phyloP scores from a whole-genome alignment of 352 stramenopile genomes.

The Phytophthora sojae region DNA sequence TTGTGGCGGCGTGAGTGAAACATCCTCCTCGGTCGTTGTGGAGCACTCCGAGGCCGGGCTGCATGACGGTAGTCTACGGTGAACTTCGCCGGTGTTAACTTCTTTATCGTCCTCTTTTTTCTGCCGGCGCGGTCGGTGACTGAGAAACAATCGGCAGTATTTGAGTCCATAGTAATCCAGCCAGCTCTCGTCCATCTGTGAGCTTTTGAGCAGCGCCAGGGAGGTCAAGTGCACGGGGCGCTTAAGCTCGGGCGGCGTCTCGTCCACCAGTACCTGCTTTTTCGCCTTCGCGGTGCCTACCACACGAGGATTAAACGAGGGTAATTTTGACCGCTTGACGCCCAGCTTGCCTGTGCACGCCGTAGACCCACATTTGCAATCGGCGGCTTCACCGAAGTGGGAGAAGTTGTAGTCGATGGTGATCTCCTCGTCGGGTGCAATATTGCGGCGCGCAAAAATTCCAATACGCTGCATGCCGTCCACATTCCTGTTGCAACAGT shows the following conservation, averaged over 20 bases:
- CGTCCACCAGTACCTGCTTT: slow-evolving; percentile 33
- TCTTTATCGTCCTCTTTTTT: slow-evolving; percentile 8
- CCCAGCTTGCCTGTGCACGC: slow-evolving; percentile 81
- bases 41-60: slow-evolving; percentile 67
- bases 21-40: slow-evolving; percentile 54
- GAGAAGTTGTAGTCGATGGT: slow-evolving; percentile 90
- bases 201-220: slow-evolving; percentile 78
- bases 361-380: slow-evolving; percentile 80
- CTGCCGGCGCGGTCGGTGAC: slow-evolving; percentile 36
- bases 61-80: slow-evolving; percentile 31
- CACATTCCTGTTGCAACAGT: slow-evolving; percentile 58
- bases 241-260: slow-evolving; percentile 63
- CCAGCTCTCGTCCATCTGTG: slow-evolving; percentile 75
- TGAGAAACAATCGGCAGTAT: slow-evolving; percentile 73
- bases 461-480: slow-evolving; percentile 77
- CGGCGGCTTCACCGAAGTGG: slow-evolving; percentile 79
- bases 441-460: slow-evolving; percentile 77
- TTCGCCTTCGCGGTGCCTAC: slow-evolving; percentile 30
- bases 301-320: slow-evolving; percentile 30
- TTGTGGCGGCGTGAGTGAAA: slow-evolving; percentile 32
- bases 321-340: slow-evolving; percentile 65
- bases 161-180: slow-evolving; percentile 68
- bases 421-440: slow-evolving; percentile 71
- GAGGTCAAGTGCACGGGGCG: slow-evolving; percentile 71
- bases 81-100: slow-evolving; percentile 8